Evolutionary conservation across 768 basidiomycete species (phyloP).

Genomic region (Clitopilus hobsonii): DNA sequence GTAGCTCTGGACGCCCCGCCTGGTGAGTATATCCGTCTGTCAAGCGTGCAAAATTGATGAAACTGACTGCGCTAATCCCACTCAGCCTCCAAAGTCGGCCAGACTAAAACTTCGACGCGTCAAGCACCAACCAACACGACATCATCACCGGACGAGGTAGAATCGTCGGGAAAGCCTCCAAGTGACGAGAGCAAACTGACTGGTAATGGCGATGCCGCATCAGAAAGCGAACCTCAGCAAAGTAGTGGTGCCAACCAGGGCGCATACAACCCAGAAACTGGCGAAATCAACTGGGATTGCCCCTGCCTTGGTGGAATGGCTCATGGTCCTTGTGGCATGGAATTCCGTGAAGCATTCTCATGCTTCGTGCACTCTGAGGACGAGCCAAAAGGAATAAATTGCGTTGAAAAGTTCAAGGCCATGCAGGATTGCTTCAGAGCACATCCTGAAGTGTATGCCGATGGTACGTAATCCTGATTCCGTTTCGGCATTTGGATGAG

Average conservation of each 20-base stretch:
- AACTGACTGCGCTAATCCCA: not conserved
- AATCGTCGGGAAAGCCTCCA: constrained; percentile 5
- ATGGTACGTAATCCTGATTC: constrained; percentile 52
- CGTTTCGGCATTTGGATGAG: not conserved
- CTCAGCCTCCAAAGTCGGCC: constrained; percentile 2
- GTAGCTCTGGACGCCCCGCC: constrained; percentile 44
- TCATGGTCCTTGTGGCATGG: constrained; percentile 87
- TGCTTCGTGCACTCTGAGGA: constrained; percentile 94
- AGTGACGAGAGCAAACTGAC: constrained; percentile 6
- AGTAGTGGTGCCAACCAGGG: constrained; percentile 15
- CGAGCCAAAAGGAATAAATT: constrained; percentile 97
- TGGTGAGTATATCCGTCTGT: constrained; percentile 15
- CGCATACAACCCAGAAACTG: constrained; percentile 94
- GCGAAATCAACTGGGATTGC: constrained; percentile 99
- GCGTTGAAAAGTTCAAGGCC: constrained; percentile 93
- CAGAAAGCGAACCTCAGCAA: constrained; percentile 15
- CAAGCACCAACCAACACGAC: constrained; percentile 14
- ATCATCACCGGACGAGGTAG: not conserved
- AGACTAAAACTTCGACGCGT: constrained; percentile 11
- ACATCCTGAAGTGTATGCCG: constrained; percentile 94
- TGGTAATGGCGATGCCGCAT: not conserved
- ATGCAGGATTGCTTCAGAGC: constrained; percentile 98
- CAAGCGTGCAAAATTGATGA: not conserved
- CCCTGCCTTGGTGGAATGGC: constrained; percentile 99
- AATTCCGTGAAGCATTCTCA: constrained; percentile 94